Conservation (phyloP, 73 alveolate genomes). For the Paramecium pentaurelia region DNA sequence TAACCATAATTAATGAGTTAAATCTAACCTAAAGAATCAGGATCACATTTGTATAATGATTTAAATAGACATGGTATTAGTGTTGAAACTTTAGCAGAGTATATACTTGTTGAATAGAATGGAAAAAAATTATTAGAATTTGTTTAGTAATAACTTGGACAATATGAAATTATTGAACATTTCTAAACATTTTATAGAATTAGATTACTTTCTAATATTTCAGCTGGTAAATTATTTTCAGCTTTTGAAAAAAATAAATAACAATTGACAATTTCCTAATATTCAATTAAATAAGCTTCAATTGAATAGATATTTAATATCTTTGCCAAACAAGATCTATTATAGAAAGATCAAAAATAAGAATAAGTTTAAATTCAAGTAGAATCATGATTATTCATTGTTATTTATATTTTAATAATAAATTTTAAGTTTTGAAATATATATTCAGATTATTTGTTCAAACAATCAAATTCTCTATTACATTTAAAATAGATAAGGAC, state of each 20-base stretch:
- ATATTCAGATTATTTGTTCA: background rate
- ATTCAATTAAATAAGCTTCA: slow-evolving; percentile 75
- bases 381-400: background rate
- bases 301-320: slow-evolving; percentile 79
- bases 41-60: slow-evolving; percentile 47
- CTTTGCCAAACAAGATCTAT: slow-evolving; percentile 66
- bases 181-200: slow-evolving; percentile 72
- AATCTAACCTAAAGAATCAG: slow-evolving; percentile 1
- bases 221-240: slow-evolving; percentile 72
- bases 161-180: slow-evolving; percentile 67
- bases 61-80: slow-evolving; percentile 57
- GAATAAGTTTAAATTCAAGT: background rate
- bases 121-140: slow-evolving; percentile 63
- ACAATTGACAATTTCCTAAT: slow-evolving; percentile 65
- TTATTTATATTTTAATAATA: background rate
- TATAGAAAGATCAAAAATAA: background rate
- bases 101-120: slow-evolving; percentile 60
- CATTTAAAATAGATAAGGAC: background rate
- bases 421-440: background rate
- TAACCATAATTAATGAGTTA: background rate
- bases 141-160: slow-evolving; percentile 58
- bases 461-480: background rate
- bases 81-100: slow-evolving; percentile 59
- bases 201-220: slow-evolving; percentile 66
- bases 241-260: slow-evolving; percentile 73